Base-by-base conservation (phyloP, 139 green algal species). In the Edaphochlamys debaryana region DNA sequence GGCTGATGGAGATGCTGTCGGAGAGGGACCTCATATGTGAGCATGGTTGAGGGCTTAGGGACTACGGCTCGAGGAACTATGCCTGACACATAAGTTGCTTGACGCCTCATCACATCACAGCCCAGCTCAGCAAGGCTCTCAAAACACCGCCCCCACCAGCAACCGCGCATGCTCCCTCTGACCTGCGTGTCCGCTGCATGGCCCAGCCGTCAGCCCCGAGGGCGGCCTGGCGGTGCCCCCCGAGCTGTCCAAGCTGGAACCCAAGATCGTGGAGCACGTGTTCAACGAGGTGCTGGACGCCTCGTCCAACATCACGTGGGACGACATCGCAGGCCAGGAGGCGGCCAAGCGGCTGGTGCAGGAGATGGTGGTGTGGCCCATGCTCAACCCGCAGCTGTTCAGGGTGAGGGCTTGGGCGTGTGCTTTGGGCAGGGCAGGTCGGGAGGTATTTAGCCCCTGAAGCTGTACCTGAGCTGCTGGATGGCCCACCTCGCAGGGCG, bases 281-380 rank as follows among this genome's bases (percentile, higher is more conserved):
- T 86, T 70, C 48, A 88, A 91, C 60, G 82, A 88, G 66, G 82
- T 71, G 34, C 38, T 79, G 13, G 75, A 76, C 67, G 37, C 50
- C 37, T 69, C 30, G 11, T 48, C 36, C 22, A 29, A 37, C 50
- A 22, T 78, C 79, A 41, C 25, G 22, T 96, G 92, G 92, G 89
- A 91, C 3, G 93, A 96, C 86, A 95, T 97, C 66, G 94, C 93
- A 48, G 95, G 93, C 8, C 94, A 96, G 80, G 87, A 95, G 17
- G 74, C 87, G 2, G 95, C 94, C 67, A 98, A 98, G 90, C 67
- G 90, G 54, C 88, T 98, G 68, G 90, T 99, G 67, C 92, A 97
- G 87, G 97, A 99, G 90, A 92, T 98, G 74, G 94, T 99, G 37
- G 97, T 99, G 48, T 99, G 96, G 97, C 97, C 97, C 52, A 97